Conservation (phyloP, 2,329 filamentous ascomycete species). For the Alternaria sp. region DNA sequence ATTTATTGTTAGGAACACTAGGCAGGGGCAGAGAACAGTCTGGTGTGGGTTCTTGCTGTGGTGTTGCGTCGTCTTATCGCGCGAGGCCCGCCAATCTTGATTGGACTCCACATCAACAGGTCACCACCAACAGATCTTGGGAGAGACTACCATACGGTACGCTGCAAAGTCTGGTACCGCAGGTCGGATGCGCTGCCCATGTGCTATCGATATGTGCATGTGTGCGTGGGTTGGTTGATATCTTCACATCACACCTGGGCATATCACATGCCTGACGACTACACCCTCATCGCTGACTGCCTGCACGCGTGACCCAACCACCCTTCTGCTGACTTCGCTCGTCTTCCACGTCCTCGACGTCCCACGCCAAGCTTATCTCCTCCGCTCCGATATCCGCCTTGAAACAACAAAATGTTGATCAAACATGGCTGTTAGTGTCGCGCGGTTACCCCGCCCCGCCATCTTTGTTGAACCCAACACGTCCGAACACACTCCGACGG, state of each 20-base stretch:
- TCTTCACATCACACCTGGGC: not conserved
- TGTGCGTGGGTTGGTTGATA: not conserved
- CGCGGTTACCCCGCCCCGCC: conserved; percentile 6
- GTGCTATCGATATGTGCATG: not conserved
- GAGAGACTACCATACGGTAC: not conserved
- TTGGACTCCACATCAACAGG: not conserved
- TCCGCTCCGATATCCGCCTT: conserved; percentile 1
- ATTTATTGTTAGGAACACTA: conserved; percentile 6
- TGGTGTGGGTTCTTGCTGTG: not conserved
- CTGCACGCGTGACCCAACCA: conserved; percentile 1
- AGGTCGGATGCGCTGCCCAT: not conserved
- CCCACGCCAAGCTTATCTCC: not conserved
- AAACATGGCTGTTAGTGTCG: not conserved
- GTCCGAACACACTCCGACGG: conserved; percentile 6
- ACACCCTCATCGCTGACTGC: not conserved
- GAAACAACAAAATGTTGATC: conserved; percentile 5
- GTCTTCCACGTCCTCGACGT: not conserved
- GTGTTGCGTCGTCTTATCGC: not conserved
- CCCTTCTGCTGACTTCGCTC: conserved; percentile 1
- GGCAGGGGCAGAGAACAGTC: conserved; percentile 1
- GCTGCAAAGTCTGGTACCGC: not conserved
- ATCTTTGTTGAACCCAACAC: conserved; percentile 1
- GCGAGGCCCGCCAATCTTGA: not conserved
- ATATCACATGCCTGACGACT: not conserved
- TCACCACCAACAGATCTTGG: not conserved